These are phyloP conservation scores for Plasmodium relictum DNA, from an alignment of 169 alveolate genomes.

Conservation along the genomic window DNA sequence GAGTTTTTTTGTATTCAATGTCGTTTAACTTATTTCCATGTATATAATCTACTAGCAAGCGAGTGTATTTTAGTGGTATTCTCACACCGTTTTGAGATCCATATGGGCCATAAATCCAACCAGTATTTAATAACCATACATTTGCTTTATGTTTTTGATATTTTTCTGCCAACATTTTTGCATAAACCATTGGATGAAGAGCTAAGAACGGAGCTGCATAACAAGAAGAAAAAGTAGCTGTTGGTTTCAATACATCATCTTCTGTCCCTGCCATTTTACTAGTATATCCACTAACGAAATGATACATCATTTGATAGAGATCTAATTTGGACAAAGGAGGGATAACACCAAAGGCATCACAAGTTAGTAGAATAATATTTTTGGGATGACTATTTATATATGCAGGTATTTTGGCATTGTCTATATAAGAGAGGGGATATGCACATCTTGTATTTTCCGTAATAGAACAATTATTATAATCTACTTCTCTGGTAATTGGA, in stretches of 20 bases:
- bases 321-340: conserved; percentile 95
- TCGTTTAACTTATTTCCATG: conserved; percentile 88
- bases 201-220: conserved; percentile 97
- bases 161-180: conserved; percentile 88
- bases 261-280: conserved; percentile 97
- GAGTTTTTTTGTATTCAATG: conserved; percentile 83
- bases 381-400: conserved; percentile 94
- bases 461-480: conserved; percentile 91
- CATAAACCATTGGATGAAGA: conserved; percentile 95
- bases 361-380: conserved; percentile 94
- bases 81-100: conserved; percentile 92
- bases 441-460: conserved; percentile 96
- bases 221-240: conserved; percentile 97
- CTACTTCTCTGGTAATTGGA: conserved; percentile 90
- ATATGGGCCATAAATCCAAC: conserved; percentile 96
- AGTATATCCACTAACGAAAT: conserved; percentile 97
- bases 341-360: conserved; percentile 97
- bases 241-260: conserved; percentile 93
- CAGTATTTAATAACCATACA: conserved; percentile 96
- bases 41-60: conserved; percentile 93
- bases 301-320: conserved; percentile 94
- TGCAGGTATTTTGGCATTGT: conserved; percentile 95
- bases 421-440: conserved; percentile 95
- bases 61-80: conserved; percentile 92
- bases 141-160: conserved; percentile 83